These are phyloP conservation scores for Chytriomyces confervae DNA, from an alignment of 192 early-diverging fungal species.

Conservation along the genomic window DNA sequence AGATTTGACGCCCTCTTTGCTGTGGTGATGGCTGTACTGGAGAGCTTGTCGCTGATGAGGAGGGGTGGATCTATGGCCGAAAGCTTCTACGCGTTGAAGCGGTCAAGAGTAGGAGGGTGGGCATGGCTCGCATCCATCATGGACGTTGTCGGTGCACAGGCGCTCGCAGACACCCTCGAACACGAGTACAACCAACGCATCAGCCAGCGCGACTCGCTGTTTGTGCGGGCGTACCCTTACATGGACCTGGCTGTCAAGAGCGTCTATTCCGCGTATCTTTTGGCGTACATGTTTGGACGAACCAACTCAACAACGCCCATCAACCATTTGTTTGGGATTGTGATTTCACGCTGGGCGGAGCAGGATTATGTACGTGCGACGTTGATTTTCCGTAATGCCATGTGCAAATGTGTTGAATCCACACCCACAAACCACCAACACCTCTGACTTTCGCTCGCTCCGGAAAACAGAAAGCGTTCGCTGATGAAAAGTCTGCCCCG, in stretches of 20 bases:
- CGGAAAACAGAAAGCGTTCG: slow-evolving; percentile 1
- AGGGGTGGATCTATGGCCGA: slow-evolving; percentile 78
- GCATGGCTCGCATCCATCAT: slow-evolving; percentile 56
- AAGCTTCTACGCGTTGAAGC: slow-evolving; percentile 85
- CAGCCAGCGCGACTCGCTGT: neutral
- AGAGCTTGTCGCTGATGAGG: neutral
- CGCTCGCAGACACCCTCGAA: neutral
- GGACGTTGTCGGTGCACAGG: slow-evolving; percentile 52
- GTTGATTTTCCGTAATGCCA: neutral
- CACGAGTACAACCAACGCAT: neutral
- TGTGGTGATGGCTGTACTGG: slow-evolving; percentile 65
- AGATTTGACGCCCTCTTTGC: slow-evolving; percentile 83
- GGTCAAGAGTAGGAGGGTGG: slow-evolving; percentile 52
- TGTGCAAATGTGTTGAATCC: neutral
- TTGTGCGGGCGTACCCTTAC: slow-evolving; percentile 46
- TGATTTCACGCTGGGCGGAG: slow-evolving; percentile 78
- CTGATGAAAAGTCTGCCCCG: neutral
- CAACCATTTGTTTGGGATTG: slow-evolving; percentile 79
- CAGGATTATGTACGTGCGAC: slow-evolving; percentile 77
- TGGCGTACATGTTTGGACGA: slow-evolving; percentile 85
- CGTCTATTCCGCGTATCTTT: slow-evolving; percentile 48
- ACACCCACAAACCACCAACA: neutral
- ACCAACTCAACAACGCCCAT: slow-evolving; percentile 84
- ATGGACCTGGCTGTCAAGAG: slow-evolving; percentile 73
- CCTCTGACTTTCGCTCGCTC: neutral